phyloP scores from a whole-genome alignment of 257 asterid genomes.

The Fraxinus cuspidata region DNA sequence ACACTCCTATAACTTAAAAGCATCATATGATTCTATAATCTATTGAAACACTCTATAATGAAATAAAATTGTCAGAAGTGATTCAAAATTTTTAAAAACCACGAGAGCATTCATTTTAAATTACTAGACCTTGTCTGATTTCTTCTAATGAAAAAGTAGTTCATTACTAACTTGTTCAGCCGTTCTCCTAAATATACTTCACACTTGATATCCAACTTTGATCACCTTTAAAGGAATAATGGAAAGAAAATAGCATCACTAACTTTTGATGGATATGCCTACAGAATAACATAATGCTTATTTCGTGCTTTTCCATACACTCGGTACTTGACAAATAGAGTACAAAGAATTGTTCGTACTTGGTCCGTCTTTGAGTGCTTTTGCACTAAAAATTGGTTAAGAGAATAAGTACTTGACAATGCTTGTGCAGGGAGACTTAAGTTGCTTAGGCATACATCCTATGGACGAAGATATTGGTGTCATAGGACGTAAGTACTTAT shows the following conservation, averaged over 20 bases:
- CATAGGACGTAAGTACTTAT: conserved; percentile 74
- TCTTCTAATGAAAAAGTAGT: not conserved
- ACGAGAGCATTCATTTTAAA: not conserved
- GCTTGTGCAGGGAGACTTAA: conserved; percentile 55
- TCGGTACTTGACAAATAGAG: not conserved
- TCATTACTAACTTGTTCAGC: not conserved
- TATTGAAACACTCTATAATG: not conserved
- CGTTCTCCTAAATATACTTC: not conserved
- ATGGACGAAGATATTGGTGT: conserved; percentile 42
- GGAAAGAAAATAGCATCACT: too few relatives aligned
- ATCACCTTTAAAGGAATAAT: too few relatives aligned
- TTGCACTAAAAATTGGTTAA: not conserved
- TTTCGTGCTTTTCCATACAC: not conserved
- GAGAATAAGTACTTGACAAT: conserved; percentile 6
- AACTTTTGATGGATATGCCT: not conserved
- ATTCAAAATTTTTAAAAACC: not conserved
- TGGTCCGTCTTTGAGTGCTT: not conserved
- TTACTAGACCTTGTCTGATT: not conserved
- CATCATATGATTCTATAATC: not conserved
- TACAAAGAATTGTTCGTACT: conserved; percentile 9
- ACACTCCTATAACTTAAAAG: not conserved
- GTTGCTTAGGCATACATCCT: conserved; percentile 55
- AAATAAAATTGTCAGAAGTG: not conserved
- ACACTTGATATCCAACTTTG: not conserved
- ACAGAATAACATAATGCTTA: not conserved